Evolutionary conservation across 2,329 filamentous ascomycete species (phyloP).

Genomic region (Pleoardoris graminearum): DNA sequence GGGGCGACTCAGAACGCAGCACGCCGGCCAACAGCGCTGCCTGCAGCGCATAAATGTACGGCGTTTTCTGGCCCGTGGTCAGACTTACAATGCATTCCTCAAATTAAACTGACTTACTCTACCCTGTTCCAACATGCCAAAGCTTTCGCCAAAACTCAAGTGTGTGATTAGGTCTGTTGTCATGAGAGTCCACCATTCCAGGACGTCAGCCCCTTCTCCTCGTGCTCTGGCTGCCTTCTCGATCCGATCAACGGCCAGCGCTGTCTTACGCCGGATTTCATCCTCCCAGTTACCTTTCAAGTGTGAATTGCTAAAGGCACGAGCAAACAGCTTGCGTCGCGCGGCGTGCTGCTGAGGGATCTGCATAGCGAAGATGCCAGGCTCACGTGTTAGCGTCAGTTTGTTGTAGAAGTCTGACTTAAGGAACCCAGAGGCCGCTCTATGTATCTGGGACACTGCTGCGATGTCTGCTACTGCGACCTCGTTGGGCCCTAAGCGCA

Average conservation of each 20-base stretch:
- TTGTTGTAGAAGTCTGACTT: slow-evolving; percentile 48
- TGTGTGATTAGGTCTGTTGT: slow-evolving; percentile 45
- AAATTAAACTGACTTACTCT: slow-evolving; percentile 20
- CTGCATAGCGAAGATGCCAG: slow-evolving; percentile 44
- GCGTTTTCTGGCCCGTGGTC: slow-evolving; percentile 12
- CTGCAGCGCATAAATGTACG: slow-evolving; percentile 37
- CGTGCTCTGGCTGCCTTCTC: slow-evolving; percentile 16
- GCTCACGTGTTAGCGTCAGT: slow-evolving; percentile 24
- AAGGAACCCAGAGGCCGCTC: slow-evolving; percentile 45
- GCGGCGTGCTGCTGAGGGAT: slow-evolving; percentile 42
- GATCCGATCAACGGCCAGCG: slow-evolving; percentile 39
- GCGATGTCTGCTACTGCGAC: slow-evolving; percentile 23
- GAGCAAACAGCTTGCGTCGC: slow-evolving; percentile 42
- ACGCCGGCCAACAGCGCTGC: slow-evolving; percentile 33
- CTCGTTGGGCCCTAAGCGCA: slow-evolving; percentile 30
- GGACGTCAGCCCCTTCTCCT: slow-evolving; percentile 32
- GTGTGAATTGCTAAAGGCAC: slow-evolving; percentile 41
- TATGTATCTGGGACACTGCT: slow-evolving; percentile 31
- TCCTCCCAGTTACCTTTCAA: slow-evolving; percentile 45
- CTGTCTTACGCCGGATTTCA: slow-evolving; percentile 37
- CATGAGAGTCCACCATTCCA: slow-evolving; percentile 48
- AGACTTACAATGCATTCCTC: background rate
- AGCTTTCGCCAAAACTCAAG: slow-evolving; percentile 46
- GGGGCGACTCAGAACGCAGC: slow-evolving; percentile 38
- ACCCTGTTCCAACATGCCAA: slow-evolving; percentile 45